These are phyloP conservation scores for Ceratobasidium sp. DNA, from an alignment of 1,284 basidiomycete species.

Conservation along the genomic window DNA sequence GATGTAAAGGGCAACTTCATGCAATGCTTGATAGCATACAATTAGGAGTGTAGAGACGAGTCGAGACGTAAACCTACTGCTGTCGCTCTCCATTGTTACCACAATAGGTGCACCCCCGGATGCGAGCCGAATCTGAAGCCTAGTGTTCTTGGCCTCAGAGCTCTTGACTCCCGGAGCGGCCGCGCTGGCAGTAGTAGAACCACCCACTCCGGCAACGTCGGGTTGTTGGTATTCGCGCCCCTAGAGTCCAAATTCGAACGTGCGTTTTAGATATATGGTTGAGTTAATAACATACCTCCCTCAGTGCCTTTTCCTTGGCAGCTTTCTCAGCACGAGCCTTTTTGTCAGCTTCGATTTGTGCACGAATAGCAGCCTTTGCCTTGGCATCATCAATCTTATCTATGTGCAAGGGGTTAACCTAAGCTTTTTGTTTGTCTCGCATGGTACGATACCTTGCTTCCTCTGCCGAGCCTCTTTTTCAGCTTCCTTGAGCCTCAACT, in stretches of 20 bases:
- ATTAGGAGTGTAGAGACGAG: not conserved
- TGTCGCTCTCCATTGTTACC: slow-evolving; percentile 82
- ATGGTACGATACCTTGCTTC: slow-evolving; percentile 70
- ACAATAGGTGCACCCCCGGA: slow-evolving; percentile 83
- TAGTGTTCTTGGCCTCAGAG: slow-evolving; percentile 83
- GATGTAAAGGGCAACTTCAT: slow-evolving; percentile 87
- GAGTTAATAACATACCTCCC: slow-evolving; percentile 70
- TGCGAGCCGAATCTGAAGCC: slow-evolving; percentile 83
- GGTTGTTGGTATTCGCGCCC: slow-evolving; percentile 50
- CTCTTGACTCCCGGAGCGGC: slow-evolving; percentile 65
- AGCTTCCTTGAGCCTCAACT: slow-evolving; percentile 81
- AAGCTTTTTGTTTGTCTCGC: not conserved
- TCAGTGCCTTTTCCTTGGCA: slow-evolving; percentile 87
- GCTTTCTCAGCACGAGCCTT: slow-evolving; percentile 86
- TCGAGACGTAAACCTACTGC: slow-evolving; percentile 66
- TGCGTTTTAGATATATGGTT: slow-evolving; percentile 48
- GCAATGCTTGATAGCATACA: slow-evolving; percentile 66
- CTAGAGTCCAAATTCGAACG: slow-evolving; percentile 56
- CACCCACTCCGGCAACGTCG: slow-evolving; percentile 57
- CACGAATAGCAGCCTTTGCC: slow-evolving; percentile 86
- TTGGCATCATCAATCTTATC: slow-evolving; percentile 89
- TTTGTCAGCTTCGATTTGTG: slow-evolving; percentile 95
- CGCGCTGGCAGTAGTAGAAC: slow-evolving; percentile 56
- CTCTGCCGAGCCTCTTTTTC: slow-evolving; percentile 83
- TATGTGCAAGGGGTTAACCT: slow-evolving; percentile 54